Evolutionary conservation across 352 stramenopile genomes (phyloP), one percentile per base, ranked within the genome.

Genomic region (Pythium sp.): DNA sequence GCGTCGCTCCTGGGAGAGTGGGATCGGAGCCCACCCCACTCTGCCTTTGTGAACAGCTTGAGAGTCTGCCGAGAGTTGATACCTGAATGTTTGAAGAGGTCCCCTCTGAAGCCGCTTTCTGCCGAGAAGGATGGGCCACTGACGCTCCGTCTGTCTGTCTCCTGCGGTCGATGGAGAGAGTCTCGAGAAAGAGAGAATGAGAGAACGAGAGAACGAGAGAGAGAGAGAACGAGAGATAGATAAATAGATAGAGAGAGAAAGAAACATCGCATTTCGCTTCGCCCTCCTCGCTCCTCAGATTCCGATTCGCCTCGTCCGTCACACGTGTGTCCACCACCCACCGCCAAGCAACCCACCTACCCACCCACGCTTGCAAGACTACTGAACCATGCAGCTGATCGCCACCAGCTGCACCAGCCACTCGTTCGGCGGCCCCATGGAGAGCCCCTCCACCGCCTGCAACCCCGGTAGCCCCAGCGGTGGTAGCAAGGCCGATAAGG

Each of bases 401-500:
- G 32, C n/a, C 32, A 46, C 18, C 28, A 64, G 5, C 47, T 22
- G 32, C 46, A 18, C 5, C 30, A 64, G 2, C 22, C 51, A 28
- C 38, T 18, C 58, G 38, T n/a, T 60, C 22, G 59, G 18, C 2
- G 62, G 57, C 0, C 41, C 56, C 18, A 65, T 58, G 22, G 38
- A 64, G 46, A 56, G 41, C 38, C 2, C 38, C 32, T 12, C 18
- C 30, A 5, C 38, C 30, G 11, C 32, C 20, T 61, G 63, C 46
- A 63, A 41, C 22, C 49, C 54, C n/a, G 14, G 20, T 47, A 69
- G 20, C 56, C 15, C 22, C 43, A 43, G 8, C 18, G 56, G 26
- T 14, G 56, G 26, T 7, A 53, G 30, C 63, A 58, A 62, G 34
- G 55, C 59, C 5, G 64, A 73, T n/a, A 75, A 79, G 32, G 82